Evolutionary conservation across 305 asterid genomes (phyloP), one percentile per base, ranked within the genome.

Genomic region (Withania somnifera): DNA sequence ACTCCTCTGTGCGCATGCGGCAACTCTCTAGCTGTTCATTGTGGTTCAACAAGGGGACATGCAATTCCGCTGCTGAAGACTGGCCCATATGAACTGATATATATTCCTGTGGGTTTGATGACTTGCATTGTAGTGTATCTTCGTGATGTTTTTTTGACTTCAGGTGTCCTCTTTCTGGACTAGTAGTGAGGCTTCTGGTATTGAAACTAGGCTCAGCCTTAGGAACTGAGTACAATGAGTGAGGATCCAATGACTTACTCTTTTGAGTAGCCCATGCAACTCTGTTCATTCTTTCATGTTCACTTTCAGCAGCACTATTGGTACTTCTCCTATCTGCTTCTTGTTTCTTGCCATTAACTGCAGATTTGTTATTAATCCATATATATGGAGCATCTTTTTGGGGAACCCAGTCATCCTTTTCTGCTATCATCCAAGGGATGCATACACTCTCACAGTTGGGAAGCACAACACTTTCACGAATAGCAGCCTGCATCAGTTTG

Each of bases 371-470:
- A 82, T 86, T 88, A 80, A 86, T 88, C 97, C 97, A 94, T 88
- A 90, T 85, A 84, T 91, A 94, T 56, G 99, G 98, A 54, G 98
- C 99, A 1, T 79, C 89, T 32, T 85, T 89, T 84, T 88, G 86
- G 11, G 97, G 97, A 81, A 89, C 86, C 99, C 98, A 95, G 82
- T 95, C 97, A 66, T 93, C 93, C 87, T 93, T 92, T 84, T 95
- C 98, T 2, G 97, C 98, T 83, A 88, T 77, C 99, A 95, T 95
- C 94, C 97, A 94, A 81, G 98, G 93, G 76, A 95, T 80, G 79
- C 88, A 84, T 42, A 92, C 52, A 82, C 87, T 86, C 86, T 91
- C 99, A 61, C 93, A 85, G 88, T 95, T 91, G 28, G 99, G 99
- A 82, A 92, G 94, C 73, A 95, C 99, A 85, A 93, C 80, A 57